Percentiles rank a stretch among this genome's conserved stretches.
Conservation (phyloP, 208 protist genomes). For the Crithidia fasciculata region DNA sequence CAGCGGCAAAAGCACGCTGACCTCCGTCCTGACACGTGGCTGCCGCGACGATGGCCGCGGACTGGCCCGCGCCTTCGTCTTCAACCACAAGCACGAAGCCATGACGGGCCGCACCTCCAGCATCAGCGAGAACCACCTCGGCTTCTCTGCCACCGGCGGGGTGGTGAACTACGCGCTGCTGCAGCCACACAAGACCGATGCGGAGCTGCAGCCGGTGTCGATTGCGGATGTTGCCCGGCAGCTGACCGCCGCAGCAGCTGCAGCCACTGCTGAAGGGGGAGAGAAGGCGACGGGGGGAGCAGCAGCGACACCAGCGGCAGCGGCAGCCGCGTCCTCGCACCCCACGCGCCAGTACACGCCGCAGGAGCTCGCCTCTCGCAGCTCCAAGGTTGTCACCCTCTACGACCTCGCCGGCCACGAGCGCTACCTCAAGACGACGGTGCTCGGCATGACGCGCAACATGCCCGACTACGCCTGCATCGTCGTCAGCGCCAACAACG, state of each 20-base stretch:
- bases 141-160: conserved; percentile 93
- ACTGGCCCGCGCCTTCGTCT: conserved; percentile 87
- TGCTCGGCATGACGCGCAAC: conserved; percentile 97
- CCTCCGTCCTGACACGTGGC: conserved; percentile 90
- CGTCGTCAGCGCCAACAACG: conserved; percentile 93
- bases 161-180: conserved; percentile 87
- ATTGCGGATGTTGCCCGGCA: conserved; percentile 13
- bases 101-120: conserved; percentile 95
- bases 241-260: background rate
- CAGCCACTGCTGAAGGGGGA: background rate
- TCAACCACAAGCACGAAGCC: conserved; percentile 96
- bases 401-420: conserved; percentile 98
- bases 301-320: background rate
- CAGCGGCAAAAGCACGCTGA: conserved; percentile 93
- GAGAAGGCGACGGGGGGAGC: background rate
- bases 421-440: conserved; percentile 98
- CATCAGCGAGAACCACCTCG: conserved; percentile 96
- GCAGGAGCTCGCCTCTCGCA: conserved; percentile 79
- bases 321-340: conserved; percentile 10
- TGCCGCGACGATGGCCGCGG: conserved; percentile 91
- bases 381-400: conserved; percentile 95
- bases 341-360: conserved; percentile 47
- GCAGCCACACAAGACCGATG: conserved; percentile 20
- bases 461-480: conserved; percentile 96
- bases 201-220: conserved; percentile 19